phyloP scores from a whole-genome alignment of 2,329 filamentous ascomycete species.

The Monosporascus ibericus region DNA sequence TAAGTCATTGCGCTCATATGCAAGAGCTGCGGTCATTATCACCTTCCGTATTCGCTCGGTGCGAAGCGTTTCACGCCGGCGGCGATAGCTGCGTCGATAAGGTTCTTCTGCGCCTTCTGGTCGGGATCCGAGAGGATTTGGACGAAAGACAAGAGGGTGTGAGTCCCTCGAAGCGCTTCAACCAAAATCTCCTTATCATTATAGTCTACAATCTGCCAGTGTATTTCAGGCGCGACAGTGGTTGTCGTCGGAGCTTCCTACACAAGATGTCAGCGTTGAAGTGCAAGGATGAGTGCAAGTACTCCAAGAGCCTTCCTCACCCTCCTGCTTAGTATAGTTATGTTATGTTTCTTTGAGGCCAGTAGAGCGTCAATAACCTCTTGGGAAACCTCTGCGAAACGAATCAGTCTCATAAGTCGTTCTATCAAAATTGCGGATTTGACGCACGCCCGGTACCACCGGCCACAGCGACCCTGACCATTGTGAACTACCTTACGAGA shows the following conservation, averaged over 20 bases:
- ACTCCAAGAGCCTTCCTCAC: slow-evolving; percentile 19
- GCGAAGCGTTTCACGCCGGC: slow-evolving; percentile 57
- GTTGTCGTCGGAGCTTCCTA: slow-evolving; percentile 15
- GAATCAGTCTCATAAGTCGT: neutral
- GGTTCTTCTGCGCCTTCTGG: slow-evolving; percentile 40
- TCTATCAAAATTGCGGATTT: neutral
- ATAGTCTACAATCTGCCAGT: slow-evolving; percentile 40
- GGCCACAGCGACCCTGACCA: slow-evolving; percentile 39
- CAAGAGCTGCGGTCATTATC: slow-evolving; percentile 5
- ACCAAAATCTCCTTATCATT: slow-evolving; percentile 29
- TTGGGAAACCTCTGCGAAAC: slow-evolving; percentile 40
- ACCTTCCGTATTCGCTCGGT: slow-evolving; percentile 52
- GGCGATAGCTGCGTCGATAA: slow-evolving; percentile 53
- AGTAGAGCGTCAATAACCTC: slow-evolving; percentile 47
- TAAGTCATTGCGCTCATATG: slow-evolving; percentile 1
- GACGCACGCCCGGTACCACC: slow-evolving; percentile 38
- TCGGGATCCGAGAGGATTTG: slow-evolving; percentile 25
- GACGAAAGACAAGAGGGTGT: slow-evolving; percentile 50
- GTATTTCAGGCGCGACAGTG: slow-evolving; percentile 21
- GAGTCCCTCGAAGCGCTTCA: slow-evolving; percentile 34
- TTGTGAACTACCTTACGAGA: slow-evolving; percentile 14
- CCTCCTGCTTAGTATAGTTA: slow-evolving; percentile 43
- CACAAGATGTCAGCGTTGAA: slow-evolving; percentile 3
- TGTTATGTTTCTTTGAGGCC: slow-evolving; percentile 43
- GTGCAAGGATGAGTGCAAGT: neutral